Evolutionary conservation across 495 filamentous ascomycete species (phyloP), one percentile per base, ranked within the genome.

Genomic region (Hypoxylon fuscum): DNA sequence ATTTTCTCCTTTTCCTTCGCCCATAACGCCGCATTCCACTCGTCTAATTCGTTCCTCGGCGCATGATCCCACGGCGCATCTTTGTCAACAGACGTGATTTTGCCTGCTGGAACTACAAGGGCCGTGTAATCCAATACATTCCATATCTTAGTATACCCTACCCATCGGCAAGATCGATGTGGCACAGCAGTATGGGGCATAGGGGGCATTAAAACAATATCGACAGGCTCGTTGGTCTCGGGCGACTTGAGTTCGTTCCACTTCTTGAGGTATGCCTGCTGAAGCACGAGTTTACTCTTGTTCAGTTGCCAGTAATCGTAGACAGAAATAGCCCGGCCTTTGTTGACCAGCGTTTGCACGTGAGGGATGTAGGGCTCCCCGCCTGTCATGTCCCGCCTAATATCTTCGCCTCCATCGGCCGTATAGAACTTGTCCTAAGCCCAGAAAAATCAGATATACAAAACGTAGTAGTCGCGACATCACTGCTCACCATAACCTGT

Each of bases 41-140:
- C 62, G 57, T 76, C 73, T 18, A 61, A 53, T 17, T 48, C 55
- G 44, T 76, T 76, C 32, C 70, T 66, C 17, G 82, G 53, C 64
- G 81, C 78, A 64, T 83, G 77, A 68, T 79, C 51, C 29, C 59
- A 73, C 31, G 61, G 51, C 68, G 38, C 59, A 17, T 69, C 53
- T 5, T 75, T 75, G 11, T 73, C 73, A 43, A 70, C 68, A 14
- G 55, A 17, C 9, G 20, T 4, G 8, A 59, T 55, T 44, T 53
- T 56, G 9, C 81, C 64, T 2, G 83, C 83, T 0, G 86, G 86
- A 60, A 90, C 84, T 12, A 95, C 85, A 22, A 91, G 89, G 22
- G 83, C 83, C 0, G 87, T 80, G 68, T 95, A 95, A 71, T 96
- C 92, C 0, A 90, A 72, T 15, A 90, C 66, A 49, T 74, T 76